Base-by-base conservation (phyloP, 1,139 yeast genomes). In the Taiozyma sp. region DNA sequence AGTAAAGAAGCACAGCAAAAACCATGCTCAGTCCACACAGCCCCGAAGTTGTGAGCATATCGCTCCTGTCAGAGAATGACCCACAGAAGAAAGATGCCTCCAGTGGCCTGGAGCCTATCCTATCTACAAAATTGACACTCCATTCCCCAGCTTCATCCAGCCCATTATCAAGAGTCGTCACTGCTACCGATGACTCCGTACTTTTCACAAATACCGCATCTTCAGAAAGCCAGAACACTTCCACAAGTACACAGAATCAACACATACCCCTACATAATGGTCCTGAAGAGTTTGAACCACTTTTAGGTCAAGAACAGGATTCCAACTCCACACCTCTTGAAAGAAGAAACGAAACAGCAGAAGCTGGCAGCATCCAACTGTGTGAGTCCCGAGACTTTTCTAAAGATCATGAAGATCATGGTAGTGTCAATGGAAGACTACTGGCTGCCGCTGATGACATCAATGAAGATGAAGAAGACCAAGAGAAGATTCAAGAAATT, bases 171-270 rank as follows among this genome's bases (percentile, higher is more conserved):
- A 51, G 60, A 38, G 57, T 54, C 4, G 48, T 48, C 2, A 54
- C 63, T 4, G 48, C 52, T 5, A 57, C 64, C 2, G 65, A 62
- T 27, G 61, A 60, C 24, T 61, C 65, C 6, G 51, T 59, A n/a
- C 49, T 60, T 12, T 62, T 62, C 54, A 62, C 65, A 8, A 57
- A 58, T 24, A 61, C 59, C 27, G 57, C 60, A 46, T 59, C 64
- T 2, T 44, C 54, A 9, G 61, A 59, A 23, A 58, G 62, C n/a
- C 57, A 57, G 39, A 54, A 59, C 36, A 57, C 64, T 19, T 54
- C 59, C 19, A 52, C 58, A 4, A 48, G 48, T 22, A 47, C 53
- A 10, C 53, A 50, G n/a, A 48, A 48, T 19, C 44, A 38, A 8
- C 36, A 34, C 13, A 7, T 8, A 7, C 19, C 22, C 14, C 13